Base-by-base conservation (phyloP, 805 yeast genomes). In the Komagataella pseudopastoris region DNA sequence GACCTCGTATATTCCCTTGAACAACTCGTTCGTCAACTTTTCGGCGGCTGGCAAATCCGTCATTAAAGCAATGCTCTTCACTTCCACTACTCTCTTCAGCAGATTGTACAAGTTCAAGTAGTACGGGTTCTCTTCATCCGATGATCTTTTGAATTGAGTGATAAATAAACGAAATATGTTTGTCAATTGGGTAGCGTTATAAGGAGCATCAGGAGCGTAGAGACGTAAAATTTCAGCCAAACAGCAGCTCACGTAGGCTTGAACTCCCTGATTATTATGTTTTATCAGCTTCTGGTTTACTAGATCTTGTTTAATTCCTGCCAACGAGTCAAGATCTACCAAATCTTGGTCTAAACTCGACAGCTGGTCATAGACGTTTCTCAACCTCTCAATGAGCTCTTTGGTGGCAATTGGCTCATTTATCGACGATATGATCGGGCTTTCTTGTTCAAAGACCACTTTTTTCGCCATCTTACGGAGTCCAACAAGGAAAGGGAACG, bases 121-220 rank as follows among this genome's bases (percentile, higher is more conserved):
- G 59, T 78, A 81, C 0, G 87, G 78, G 54, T 78, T 77, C 52
- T 81, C 81, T 6, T 69, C 57, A 39, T 69, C 61, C 4, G 71
- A 61, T 46, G 88, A 64, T 48, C 71, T 73, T 51, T 71, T 71
- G 56, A 90, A 77, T 60, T 85, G 89, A 23, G 67, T 63, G 54
- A 84, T 73, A 59, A 88, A 78, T 6, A 86, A 70, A 56, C 74
- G 77, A 68, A 89, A 88, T 17, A 88, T 75, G 3, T 71, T 81
- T 0, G 80, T 69, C 44, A 89, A 69, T 56, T 84, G 82, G 1
- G 68, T 55, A 22, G 81, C 80, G 1, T 85, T 78, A 64, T 76
- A 89, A 3, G 97, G 96, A 6, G 96, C 95, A 61, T 89, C 87
- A 0, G 96, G 96, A 0, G 96, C 96, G 59, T 75, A 83, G 14